Evolutionary conservation across 345 rosid genomes (phyloP).

Genomic region (Brassica nigra): DNA sequence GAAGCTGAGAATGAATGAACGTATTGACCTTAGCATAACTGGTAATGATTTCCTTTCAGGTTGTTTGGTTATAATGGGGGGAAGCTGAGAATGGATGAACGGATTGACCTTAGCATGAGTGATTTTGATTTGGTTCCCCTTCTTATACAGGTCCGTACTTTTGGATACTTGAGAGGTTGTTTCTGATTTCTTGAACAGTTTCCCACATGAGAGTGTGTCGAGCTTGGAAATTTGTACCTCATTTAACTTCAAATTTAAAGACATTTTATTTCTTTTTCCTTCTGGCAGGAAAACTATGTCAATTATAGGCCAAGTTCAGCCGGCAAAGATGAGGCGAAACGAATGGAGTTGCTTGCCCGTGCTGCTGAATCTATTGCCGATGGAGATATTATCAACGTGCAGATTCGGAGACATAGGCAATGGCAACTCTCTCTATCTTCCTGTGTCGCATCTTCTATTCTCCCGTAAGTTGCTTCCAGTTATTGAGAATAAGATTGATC

Average conservation of each 20-base stretch:
- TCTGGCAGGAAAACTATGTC: slow-evolving; percentile 87
- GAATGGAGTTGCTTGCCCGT: slow-evolving; percentile 74
- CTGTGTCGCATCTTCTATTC: slow-evolving; percentile 76
- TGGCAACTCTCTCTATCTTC: slow-evolving; percentile 91
- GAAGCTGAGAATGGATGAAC: slow-evolving; percentile 94
- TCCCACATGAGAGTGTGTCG: slow-evolving; percentile 15
- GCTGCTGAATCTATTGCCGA: slow-evolving; percentile 94
- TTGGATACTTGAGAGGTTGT: slow-evolving; percentile 7
- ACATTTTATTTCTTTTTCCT: slow-evolving; percentile 8
- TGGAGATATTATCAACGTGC: slow-evolving; percentile 92
- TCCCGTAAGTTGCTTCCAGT: slow-evolving; percentile 70
- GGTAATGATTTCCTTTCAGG: slow-evolving; percentile 81
- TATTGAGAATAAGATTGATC: slow-evolving; percentile 7
- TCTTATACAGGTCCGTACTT: slow-evolving; percentile 69
- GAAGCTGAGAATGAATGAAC: slow-evolving; percentile 91
- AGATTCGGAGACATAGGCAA: slow-evolving; percentile 89
- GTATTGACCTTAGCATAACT: slow-evolving; percentile 90
- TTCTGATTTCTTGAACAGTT: slow-evolving; percentile 14
- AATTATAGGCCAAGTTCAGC: slow-evolving; percentile 77
- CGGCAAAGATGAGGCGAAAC: slow-evolving; percentile 76
- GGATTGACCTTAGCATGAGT: slow-evolving; percentile 94
- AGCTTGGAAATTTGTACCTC: slow-evolving; percentile 8
- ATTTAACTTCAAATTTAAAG: neutral
- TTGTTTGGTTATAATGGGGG: slow-evolving; percentile 83
- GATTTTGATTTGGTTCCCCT: slow-evolving; percentile 96